Conservation (phyloP, 2,329 filamentous ascomycete genomes). For the Clonostachys sp. region DNA sequence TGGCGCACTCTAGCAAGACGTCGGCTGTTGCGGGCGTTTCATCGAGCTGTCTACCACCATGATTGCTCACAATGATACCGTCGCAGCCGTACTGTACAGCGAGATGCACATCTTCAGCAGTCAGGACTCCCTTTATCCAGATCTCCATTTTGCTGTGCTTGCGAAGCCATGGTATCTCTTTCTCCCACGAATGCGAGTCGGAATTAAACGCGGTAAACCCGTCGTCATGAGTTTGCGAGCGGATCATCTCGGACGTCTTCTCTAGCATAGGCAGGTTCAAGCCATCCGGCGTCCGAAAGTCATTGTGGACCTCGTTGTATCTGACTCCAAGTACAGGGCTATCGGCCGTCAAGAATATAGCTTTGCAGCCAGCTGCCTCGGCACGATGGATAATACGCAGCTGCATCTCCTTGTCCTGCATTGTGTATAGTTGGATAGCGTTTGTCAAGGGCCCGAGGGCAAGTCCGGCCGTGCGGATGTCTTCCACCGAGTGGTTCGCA, state of each 20-base stretch:
- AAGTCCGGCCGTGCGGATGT: not conserved
- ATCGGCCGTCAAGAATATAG: not conserved
- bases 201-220: conserved; percentile 10
- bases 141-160: conserved; percentile 41
- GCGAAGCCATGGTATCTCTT: conserved; percentile 45
- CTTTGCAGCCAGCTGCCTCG: not conserved
- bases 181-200: conserved; percentile 34
- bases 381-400: not conserved
- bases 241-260: not conserved
- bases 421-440: not conserved
- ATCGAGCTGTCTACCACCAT: conserved; percentile 41
- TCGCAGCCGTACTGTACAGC: conserved; percentile 19
- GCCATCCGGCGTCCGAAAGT: conserved; percentile 37
- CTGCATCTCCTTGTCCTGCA: not conserved
- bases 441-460: not conserved
- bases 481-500: not conserved
- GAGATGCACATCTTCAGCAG: conserved; percentile 28
- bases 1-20: conserved; percentile 34
- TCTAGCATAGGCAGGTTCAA: conserved; percentile 2
- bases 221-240: not conserved
- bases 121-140: conserved; percentile 39
- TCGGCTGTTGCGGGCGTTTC: conserved; percentile 37
- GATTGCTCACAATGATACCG: conserved; percentile 28
- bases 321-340: not conserved
- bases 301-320: conserved; percentile 23